A percentile compares a stretch with the other conserved stretches of the same genome.
phyloP scores from a whole-genome alignment of 2,329 filamentous ascomycete genomes.

The Sclerotinia borealis region DNA sequence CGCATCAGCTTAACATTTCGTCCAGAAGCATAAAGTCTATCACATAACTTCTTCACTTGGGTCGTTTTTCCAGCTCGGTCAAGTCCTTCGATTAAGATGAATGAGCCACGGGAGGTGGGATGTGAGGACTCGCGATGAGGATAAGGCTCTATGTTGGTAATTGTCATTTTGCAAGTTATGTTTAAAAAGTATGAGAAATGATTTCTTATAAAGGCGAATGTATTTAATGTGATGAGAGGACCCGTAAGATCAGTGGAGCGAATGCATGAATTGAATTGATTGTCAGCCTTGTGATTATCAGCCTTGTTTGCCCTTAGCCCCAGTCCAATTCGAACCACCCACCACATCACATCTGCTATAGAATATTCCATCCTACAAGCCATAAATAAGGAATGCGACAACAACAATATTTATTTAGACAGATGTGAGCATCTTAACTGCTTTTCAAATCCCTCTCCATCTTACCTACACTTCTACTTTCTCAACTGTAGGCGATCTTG shows the following conservation, averaged over 20 bases:
- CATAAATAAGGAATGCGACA: background rate
- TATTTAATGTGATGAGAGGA: background rate
- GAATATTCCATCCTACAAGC: background rate
- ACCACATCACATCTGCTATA: background rate
- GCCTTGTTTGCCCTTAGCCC: conserved; percentile 1
- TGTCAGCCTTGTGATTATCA: no score
- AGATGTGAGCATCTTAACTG: background rate
- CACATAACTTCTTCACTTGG: conserved; percentile 54
- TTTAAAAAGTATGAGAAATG: background rate
- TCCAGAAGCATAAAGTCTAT: conserved; percentile 45
- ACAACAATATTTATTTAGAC: background rate
- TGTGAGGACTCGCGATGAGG: conserved; percentile 27
- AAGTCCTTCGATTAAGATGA: conserved; percentile 67
- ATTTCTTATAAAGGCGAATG: background rate
- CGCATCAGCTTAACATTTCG: conserved; percentile 51
- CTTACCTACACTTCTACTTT: background rate
- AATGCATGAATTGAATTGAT: no score
- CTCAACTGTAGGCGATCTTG: background rate
- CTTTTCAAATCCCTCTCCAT: background rate
- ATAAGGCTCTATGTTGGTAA: conserved; percentile 13
- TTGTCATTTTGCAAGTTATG: conserved; percentile 15
- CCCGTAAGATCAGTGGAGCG: no score
- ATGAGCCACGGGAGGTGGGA: conserved; percentile 43
- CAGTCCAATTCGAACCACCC: background rate
- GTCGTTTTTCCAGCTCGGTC: conserved; percentile 69